Evolutionary conservation across 768 basidiomycete species (phyloP), one percentile per base, ranked within the genome.

Genomic region (Tricholomella constricta): DNA sequence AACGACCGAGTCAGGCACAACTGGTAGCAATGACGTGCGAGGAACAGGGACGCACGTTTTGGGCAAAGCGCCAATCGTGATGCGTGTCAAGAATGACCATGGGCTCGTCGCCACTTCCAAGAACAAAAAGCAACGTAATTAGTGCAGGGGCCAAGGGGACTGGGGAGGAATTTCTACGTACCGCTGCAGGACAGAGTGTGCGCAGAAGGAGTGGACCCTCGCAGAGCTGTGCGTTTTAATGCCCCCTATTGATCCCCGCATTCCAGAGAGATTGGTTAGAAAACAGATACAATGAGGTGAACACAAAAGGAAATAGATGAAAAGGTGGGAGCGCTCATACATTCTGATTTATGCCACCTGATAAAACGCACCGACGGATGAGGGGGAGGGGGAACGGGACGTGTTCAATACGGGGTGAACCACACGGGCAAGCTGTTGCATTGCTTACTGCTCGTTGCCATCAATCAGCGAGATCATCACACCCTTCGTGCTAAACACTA

Each of bases 331-430:
- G 32, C n/a, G n/a, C 25, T 49, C 29, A 51, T 69, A 92, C 91
- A 89, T 72, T 93, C 86, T 6, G 90, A 86, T 72, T 97, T 97
- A 67, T 89, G 86, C 89, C 92, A 96, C 63, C 88, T 91, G 49
- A 8, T 4, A 10, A 32, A 14, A 32, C 9, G 14, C 31, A 32
- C 31, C 31, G 4, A 32, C 10, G 31, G 17, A 23, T 19, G 2
- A 26, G 50, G 27, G 37, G 36, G 19, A 59, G 57, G 4, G 46
- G 36, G 19, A 32, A 48, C 25, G 46, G 19, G 8, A 27, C 31
- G 29, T 22, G 14, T 23, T 47, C 19, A 34, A 52, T 25, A 12
- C 38, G 8, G 22, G 27, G 15, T 22, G 20, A 43, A 45, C 25
- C 6, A 11, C 20, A n/a, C 32, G 29, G 32, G 12, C 51, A 55